Base-by-base conservation (phyloP, 2,329 filamentous ascomycete species). In the Calonectria hongkongensis region DNA sequence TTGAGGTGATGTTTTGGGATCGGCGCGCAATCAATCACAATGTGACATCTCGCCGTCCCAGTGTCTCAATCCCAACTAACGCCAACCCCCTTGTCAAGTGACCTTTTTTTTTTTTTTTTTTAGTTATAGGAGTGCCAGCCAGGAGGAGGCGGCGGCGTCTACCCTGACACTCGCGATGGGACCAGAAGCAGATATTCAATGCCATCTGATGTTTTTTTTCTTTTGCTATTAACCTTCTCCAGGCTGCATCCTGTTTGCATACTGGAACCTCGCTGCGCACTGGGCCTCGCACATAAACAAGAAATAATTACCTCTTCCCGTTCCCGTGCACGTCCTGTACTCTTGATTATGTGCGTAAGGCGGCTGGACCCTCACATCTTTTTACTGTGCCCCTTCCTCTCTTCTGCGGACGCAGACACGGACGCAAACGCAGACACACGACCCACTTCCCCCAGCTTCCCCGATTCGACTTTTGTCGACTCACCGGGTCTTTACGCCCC, bases 1-100 rank as follows among this genome's bases (percentile, higher is more conserved):
- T 51, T 27, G 45, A 39, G n/a, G 60, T 68, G 36, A 65, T 70
- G 72, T 77, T 76, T 77, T 56, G 67, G 71, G 69, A 70, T 76
- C 68, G 71, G 69, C 71, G 67, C 47, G 67, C 70, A 76, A 74
- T 73, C 71, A 51, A 75, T 74, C 60, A 60, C 41, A 70, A 66
- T 39, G 62, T 66, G 58, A 54, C 60, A 41, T 63, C 48, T 62
- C 58, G 50, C 58, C n/a, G 27, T 15, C 50, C 9, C 25, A 45
- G 36, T 62, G 58, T 62, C 58, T 62, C 39, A 62, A 43, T 62
- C 39, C 58, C 58, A 18, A 30, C 39, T 43, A 45, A 62, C 36
- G 39, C 36, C 36, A 45, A 62, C 58, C 58, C 58, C 68, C 60
- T 58, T 65, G 48, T 30, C 39, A 60, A 28, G 41, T 50, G 30